Evolutionary conservation across 1,284 basidiomycete genomes (phyloP).

Genomic region (Hortiboletus rubellus): DNA sequence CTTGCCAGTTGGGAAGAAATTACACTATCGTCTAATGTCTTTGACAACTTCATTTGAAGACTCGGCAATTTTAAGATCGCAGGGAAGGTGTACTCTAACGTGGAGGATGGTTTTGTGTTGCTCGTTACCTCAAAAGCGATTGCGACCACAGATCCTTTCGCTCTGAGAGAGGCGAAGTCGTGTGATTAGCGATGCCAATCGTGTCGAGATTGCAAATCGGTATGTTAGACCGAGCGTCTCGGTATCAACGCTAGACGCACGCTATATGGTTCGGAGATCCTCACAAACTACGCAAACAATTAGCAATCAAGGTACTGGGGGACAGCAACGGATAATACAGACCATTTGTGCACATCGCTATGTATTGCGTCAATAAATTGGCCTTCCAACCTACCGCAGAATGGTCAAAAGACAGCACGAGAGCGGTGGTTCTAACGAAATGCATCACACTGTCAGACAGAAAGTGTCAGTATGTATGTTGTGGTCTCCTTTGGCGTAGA

Average conservation of each 20-base stretch:
- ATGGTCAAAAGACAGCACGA: not conserved
- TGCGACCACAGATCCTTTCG: constrained; percentile 44
- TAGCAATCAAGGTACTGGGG: not conserved
- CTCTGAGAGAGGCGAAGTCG: constrained; percentile 56
- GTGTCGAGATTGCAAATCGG: constrained; percentile 46
- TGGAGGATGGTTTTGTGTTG: constrained; percentile 24
- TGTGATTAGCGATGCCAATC: constrained; percentile 62
- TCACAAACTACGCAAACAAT: constrained; percentile 37
- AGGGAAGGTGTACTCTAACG: constrained; percentile 44
- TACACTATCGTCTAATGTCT: constrained; percentile 37
- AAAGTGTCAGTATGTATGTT: constrained; percentile 44
- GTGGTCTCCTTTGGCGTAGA: constrained; percentile 54
- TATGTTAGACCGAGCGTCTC: not conserved
- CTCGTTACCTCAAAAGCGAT: constrained; percentile 48
- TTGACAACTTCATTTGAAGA: constrained; percentile 36
- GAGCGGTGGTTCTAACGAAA: not conserved
- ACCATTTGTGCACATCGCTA: constrained; percentile 27
- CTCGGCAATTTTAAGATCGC: constrained; percentile 47
- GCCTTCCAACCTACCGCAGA: constrained; percentile 3
- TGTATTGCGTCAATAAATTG: constrained; percentile 16
- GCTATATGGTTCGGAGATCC: constrained; percentile 40
- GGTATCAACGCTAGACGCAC: constrained; percentile 11
- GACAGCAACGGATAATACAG: not conserved
- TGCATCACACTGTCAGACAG: constrained; percentile 49
- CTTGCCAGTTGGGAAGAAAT: constrained; percentile 49